Conservation (phyloP, 441 rosid species). For the Populus tomentosa region DNA sequence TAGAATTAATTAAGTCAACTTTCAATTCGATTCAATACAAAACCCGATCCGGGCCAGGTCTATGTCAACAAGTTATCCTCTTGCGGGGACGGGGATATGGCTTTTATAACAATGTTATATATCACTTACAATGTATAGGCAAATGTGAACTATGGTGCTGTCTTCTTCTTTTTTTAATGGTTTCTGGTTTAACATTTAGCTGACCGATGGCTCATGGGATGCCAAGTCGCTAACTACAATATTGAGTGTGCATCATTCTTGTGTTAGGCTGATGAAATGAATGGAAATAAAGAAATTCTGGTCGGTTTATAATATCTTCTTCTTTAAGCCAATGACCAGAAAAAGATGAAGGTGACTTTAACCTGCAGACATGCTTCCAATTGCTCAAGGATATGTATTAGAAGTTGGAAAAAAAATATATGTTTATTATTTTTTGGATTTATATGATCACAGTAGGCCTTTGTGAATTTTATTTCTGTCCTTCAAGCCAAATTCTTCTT, state of each 20-base stretch:
- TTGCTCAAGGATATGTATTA: no score
- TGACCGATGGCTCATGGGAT: not conserved
- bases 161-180: not conserved
- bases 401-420: no score
- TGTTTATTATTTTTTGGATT: not conserved
- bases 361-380: no score
- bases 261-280: not conserved
- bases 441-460: not conserved
- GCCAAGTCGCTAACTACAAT: not conserved
- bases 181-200: not conserved
- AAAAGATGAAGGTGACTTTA: no score
- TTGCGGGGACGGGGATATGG: not conserved
- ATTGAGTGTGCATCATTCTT: not conserved
- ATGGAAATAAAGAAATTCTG: not conserved
- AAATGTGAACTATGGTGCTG: not conserved
- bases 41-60: not conserved
- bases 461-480: not conserved
- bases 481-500: not conserved
- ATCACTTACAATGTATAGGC: not conserved
- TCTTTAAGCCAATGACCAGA: no score
- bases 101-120: not conserved
- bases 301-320: not conserved
- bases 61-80: not conserved
- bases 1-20: no score
- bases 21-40: no score